These are phyloP conservation scores for Aspergillus fischeri DNA, from an alignment of 2,329 filamentous ascomycete genomes.

Conservation along the genomic window DNA sequence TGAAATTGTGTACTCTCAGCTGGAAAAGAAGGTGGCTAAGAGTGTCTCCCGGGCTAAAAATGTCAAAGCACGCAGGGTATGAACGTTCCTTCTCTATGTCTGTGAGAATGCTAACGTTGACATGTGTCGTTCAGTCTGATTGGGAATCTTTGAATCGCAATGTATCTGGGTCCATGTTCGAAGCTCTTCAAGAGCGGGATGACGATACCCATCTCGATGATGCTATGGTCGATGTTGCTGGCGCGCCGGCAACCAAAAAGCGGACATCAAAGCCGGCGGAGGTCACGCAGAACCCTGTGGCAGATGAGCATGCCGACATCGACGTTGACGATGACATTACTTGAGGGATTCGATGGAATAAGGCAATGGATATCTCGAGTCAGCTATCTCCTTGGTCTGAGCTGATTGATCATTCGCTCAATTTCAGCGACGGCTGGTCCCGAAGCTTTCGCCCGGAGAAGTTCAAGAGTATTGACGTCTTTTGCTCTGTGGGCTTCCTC, in stretches of 20 bases:
- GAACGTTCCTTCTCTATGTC: slow-evolving; percentile 4
- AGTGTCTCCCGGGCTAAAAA: slow-evolving; percentile 47
- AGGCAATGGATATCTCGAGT: slow-evolving; percentile 11
- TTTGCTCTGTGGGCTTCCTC: slow-evolving; percentile 85
- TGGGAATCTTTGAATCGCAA: slow-evolving; percentile 42
- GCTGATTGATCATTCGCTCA: slow-evolving; percentile 66
- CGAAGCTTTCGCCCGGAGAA: slow-evolving; percentile 69
- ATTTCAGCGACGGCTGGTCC: slow-evolving; percentile 71
- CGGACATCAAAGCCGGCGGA: slow-evolving; percentile 13
- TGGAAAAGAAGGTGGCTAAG: slow-evolving; percentile 53
- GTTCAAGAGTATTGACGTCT: slow-evolving; percentile 70
- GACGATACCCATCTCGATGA: slow-evolving; percentile 41
- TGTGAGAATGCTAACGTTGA: slow-evolving; percentile 12
- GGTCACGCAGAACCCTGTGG: slow-evolving; percentile 14
- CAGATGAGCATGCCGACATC: slow-evolving; percentile 23
- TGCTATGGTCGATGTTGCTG: slow-evolving; percentile 29
- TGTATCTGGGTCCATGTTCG: slow-evolving; percentile 20
- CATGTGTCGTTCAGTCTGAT: slow-evolving; percentile 24
- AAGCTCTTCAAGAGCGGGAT: slow-evolving; percentile 44
- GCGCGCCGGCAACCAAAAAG: slow-evolving; percentile 16
- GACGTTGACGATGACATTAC: slow-evolving; percentile 44
- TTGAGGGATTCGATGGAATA: slow-evolving; percentile 24
- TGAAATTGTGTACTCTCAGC: slow-evolving; percentile 51
- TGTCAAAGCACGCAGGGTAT: slow-evolving; percentile 46
- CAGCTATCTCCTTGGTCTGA: slow-evolving; percentile 42